Evolutionary conservation across 2,329 filamentous ascomycete genomes (phyloP).

Genomic region (Aspergillus terreus): DNA sequence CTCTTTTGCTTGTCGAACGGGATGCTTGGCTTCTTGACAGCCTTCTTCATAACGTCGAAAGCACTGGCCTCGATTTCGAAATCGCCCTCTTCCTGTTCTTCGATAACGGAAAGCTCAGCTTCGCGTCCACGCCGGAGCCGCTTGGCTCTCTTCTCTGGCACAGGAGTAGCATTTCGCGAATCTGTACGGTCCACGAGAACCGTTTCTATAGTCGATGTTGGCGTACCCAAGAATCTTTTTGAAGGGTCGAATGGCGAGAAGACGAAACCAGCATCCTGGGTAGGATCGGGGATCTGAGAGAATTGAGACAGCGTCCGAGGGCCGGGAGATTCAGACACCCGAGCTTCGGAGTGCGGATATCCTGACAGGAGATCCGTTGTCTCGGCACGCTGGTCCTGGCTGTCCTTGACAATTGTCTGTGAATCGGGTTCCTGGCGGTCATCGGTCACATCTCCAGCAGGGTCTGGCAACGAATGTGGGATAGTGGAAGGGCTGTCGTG

Average conservation of each 20-base stretch:
- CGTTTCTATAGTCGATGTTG: conserved; percentile 68
- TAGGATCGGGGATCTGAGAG: conserved; percentile 69
- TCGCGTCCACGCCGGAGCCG: conserved; percentile 49
- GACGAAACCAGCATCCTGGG: conserved; percentile 76
- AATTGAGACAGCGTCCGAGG: conserved; percentile 54
- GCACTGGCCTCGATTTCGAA: conserved; percentile 48
- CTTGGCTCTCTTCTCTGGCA: conserved; percentile 57
- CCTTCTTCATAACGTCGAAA: conserved; percentile 69
- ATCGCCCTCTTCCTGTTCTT: conserved; percentile 36
- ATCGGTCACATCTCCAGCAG: conserved; percentile 52
- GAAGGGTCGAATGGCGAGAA: conserved; percentile 67
- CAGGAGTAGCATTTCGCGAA: conserved; percentile 58
- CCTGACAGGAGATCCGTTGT: conserved; percentile 43
- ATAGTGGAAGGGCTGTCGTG: conserved; percentile 49
- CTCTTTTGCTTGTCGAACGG: conserved; percentile 81
- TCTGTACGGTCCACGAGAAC: conserved; percentile 49
- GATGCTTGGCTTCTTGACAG: conserved; percentile 53
- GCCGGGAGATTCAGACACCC: conserved; percentile 35
- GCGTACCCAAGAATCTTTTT: conserved; percentile 60
- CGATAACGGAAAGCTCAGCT: conserved; percentile 44
- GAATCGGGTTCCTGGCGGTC: conserved; percentile 59
- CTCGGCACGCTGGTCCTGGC: conserved; percentile 46
- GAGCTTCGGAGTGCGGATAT: conserved; percentile 31
- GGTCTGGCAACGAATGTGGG: conserved; percentile 45
- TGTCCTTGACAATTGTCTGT: conserved; percentile 58